phyloP scores from a whole-genome alignment of 352 stramenopile species.

The Phytophthora capsici region DNA sequence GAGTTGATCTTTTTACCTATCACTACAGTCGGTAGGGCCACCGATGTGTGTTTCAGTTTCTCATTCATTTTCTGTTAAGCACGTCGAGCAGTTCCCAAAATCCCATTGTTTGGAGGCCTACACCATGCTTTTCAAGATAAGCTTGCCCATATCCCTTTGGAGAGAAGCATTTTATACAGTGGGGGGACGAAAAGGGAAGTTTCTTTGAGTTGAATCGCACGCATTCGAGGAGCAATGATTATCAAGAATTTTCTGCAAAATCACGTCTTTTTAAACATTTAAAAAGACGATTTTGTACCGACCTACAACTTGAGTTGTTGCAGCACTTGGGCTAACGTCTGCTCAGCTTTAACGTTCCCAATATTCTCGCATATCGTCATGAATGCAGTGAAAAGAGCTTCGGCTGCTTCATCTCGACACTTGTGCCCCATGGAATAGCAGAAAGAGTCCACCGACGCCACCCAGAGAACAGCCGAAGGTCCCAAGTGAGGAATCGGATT shows the following conservation, averaged over 20 bases:
- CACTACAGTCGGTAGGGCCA: conserved; percentile 12
- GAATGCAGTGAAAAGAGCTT: conserved; percentile 21
- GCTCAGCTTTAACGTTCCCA: conserved; percentile 6
- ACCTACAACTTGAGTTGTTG: background rate
- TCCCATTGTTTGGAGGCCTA: conserved; percentile 19
- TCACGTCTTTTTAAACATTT: background rate
- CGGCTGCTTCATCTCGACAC: conserved; percentile 31
- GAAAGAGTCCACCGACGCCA: conserved; percentile 32
- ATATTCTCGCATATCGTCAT: conserved; percentile 27
- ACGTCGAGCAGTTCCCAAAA: conserved; percentile 54
- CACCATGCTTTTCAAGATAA: no score
- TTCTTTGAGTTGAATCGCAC: background rate
- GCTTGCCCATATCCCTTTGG: no score
- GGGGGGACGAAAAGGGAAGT: conserved; percentile 16
- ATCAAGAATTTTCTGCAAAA: no score
- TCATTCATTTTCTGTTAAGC: conserved; percentile 29
- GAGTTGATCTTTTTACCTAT: conserved; percentile 28
- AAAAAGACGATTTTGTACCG: background rate
- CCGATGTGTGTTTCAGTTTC: conserved; percentile 11
- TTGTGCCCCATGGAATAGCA: conserved; percentile 44
- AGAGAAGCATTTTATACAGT: conserved; percentile 32
- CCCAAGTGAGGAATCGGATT: conserved; percentile 33
- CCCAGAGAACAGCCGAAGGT: conserved; percentile 31
- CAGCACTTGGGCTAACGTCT: conserved; percentile 31
- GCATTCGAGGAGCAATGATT: conserved; percentile 1